Conservation (phyloP, 148 eudicot genomes). For the Amaranthus palmeri region DNA sequence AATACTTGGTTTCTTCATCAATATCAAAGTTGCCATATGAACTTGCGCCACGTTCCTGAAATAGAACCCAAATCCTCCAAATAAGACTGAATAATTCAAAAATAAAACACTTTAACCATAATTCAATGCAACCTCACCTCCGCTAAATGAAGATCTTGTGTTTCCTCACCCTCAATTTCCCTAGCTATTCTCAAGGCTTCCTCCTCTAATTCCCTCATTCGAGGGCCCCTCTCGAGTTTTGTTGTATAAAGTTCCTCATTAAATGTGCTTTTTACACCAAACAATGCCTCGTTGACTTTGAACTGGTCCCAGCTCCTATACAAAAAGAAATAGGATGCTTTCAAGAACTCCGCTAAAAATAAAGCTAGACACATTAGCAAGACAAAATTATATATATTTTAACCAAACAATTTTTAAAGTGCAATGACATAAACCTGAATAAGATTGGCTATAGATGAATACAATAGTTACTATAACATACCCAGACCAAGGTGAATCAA, state of each 20-base stretch:
- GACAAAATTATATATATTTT: slow-evolving; percentile 2
- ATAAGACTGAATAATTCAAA: background rate
- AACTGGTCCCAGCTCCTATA: slow-evolving; percentile 95
- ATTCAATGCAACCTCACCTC: slow-evolving; percentile 52
- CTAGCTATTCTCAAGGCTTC: slow-evolving; percentile 85
- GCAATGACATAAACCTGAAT: background rate
- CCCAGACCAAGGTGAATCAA: slow-evolving; percentile 78
- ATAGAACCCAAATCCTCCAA: background rate
- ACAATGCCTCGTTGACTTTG: slow-evolving; percentile 77
- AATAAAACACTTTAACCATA: slow-evolving; percentile 3
- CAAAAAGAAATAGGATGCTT: background rate
- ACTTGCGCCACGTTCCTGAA: slow-evolving; percentile 74
- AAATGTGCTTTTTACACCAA: slow-evolving; percentile 96
- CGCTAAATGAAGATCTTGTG: slow-evolving; percentile 85
- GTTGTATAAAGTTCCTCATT: slow-evolving; percentile 98
- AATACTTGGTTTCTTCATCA: slow-evolving; percentile 91
- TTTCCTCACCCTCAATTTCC: slow-evolving; percentile 96
- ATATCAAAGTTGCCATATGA: slow-evolving; percentile 54
- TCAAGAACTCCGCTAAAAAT: background rate
- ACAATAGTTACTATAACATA: slow-evolving; percentile 34
- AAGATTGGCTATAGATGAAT: background rate
- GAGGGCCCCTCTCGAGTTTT: slow-evolving; percentile 87
- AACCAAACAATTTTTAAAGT: background rate
- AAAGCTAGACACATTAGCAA: background rate
- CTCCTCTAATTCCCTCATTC: slow-evolving; percentile 73